Conservation (phyloP, 2,329 filamentous ascomycete species). For the Calonectria pauciramosa region DNA sequence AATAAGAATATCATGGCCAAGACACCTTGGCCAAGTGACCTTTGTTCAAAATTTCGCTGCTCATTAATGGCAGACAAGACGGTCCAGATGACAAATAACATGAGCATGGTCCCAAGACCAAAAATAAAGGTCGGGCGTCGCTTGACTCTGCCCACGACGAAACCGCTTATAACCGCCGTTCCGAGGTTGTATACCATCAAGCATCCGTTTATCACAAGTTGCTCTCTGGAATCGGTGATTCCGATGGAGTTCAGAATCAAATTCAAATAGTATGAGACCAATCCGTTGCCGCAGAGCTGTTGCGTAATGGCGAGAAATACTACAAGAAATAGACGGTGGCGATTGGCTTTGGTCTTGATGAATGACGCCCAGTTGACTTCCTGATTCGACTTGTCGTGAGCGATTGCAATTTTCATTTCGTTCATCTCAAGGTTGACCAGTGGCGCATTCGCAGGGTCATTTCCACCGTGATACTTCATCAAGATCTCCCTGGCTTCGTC, state of each 20-base stretch:
- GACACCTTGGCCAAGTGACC: neutral
- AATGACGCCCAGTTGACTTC: neutral
- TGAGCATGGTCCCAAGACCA: neutral
- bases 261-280: constrained; percentile 32
- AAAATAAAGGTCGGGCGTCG: neutral
- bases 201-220: constrained; percentile 18
- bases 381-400: neutral
- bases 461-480: neutral
- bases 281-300: constrained; percentile 34
- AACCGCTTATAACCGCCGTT: neutral
- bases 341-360: neutral
- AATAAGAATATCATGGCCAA: constrained; percentile 25
- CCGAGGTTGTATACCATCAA: constrained; percentile 3
- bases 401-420: neutral
- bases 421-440: neutral
- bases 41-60: constrained; percentile 2
- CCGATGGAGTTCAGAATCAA: constrained; percentile 31
- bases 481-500: neutral
- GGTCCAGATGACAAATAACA: constrained; percentile 18
- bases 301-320: constrained; percentile 32
- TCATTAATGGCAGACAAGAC: constrained; percentile 12
- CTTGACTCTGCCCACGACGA: neutral
- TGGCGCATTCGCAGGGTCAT: neutral
- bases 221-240: constrained; percentile 10
- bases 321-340: constrained; percentile 14